Evolutionary conservation across 768 basidiomycete genomes (phyloP), one percentile per base, ranked within the genome.

Genomic region (Agrocybe pediades): DNA sequence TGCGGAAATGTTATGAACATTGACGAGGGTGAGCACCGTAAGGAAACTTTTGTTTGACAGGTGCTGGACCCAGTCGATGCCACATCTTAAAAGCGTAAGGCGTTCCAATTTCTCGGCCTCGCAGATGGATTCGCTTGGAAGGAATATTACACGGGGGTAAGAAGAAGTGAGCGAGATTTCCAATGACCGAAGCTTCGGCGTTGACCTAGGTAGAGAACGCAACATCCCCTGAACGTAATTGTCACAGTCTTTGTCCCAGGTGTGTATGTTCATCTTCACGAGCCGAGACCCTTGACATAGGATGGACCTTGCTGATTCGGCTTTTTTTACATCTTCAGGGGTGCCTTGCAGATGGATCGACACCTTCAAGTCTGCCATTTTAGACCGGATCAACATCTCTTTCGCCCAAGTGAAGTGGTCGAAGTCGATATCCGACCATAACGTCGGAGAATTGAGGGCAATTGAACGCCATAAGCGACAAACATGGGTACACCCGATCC

Each of bases 401-500:
- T 50, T 17, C 6, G 36, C 40, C 49, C 54, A 55, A 27, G 11
- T 24, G 21, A 16, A 17, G 29, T 13, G 21, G 2, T n/a, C 9
- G 17, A 50, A 24, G 23, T 48, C 33, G 24, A 27, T 41, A 16
- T 29, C 40, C 13, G 30, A 25, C 54, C 54, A 55, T 21, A 55
- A 44, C 11, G 33, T 45, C 4, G 54, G 54, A 7, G 49, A 45
- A 21, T 55, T 51, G 16, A 51, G 5, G 15, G 54, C 49, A 7
- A 51, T 27, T 19, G 27, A 23, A 19, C 49, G 54, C 54, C 54
- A 55, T 9, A n/a, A 4, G 20, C 40, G 54, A 25, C 54, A 50
- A 16, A 55, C 54, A 46, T 50, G 33, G 19, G 20, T 49, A 13
- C 49, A 30, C 41, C 27, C 25, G 19, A 41, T 46, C 54, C 54